Conservation (phyloP, 2,329 filamentous ascomycete species). For the Teratosphaeria zuluensis region DNA sequence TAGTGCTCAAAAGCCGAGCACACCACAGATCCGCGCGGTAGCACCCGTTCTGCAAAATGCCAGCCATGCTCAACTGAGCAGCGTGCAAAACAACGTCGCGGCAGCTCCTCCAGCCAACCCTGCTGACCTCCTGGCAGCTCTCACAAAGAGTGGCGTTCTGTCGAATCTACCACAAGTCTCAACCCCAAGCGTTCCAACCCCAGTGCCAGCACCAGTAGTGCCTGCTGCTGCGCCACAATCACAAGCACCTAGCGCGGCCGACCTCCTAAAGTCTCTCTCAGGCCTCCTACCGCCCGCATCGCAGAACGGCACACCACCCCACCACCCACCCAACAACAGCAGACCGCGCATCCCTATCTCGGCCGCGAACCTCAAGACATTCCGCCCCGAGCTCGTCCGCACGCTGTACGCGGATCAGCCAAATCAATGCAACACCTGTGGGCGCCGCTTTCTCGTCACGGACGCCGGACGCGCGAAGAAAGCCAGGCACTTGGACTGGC, state of each 20-base stretch:
- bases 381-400: conserved; percentile 63
- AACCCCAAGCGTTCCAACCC: background rate
- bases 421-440: conserved; percentile 84
- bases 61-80: conserved; percentile 21
- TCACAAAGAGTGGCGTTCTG: conserved; percentile 21
- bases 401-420: conserved; percentile 72
- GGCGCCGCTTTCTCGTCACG: conserved; percentile 70
- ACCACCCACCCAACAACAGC: background rate
- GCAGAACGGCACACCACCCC: conserved; percentile 11
- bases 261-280: conserved; percentile 18
- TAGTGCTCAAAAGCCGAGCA: conserved; percentile 26
- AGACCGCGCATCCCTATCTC: conserved; percentile 16
- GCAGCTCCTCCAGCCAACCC: conserved; percentile 15
- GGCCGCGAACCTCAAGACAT: conserved; percentile 29
- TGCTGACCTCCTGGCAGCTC: conserved; percentile 21
- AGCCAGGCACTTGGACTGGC: conserved; percentile 92
- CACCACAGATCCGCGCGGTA: conserved; percentile 26
- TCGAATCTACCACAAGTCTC: background rate
- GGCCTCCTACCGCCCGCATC: conserved; percentile 16
- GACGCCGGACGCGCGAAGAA: conserved; percentile 76
- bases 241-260: conserved; percentile 11
- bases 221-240: background rate
- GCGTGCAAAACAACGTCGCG: conserved; percentile 19
- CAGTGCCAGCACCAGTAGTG: background rate
- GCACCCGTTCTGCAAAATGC: conserved; percentile 21